Base-by-base conservation (phyloP, 1,284 basidiomycete species). In the Pyrrhoderma lamaoense region DNA sequence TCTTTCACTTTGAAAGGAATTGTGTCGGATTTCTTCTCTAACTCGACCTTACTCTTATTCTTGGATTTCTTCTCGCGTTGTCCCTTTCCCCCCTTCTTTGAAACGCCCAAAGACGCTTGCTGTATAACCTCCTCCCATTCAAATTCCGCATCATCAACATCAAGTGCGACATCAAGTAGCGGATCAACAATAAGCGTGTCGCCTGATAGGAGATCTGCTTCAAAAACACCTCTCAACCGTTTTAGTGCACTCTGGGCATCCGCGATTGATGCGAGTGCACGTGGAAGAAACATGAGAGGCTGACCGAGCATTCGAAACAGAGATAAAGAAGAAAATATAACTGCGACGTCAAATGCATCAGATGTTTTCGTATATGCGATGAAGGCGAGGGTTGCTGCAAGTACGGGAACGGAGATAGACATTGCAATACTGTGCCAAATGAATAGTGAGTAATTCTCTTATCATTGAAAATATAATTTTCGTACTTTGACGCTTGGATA, bases 351-450 rank as follows among this genome's bases (percentile, higher is more conserved):
- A 58, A 88, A 79, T 1, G 68, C 63, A 45, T 75, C 62, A 11
- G 74, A 71, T 0, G 74, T 76, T 11, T 72, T 66, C 1, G 80
- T 80, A 64, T 89, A 89, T 0, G 81, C 80, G 42, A 89, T 74
- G 64, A 92, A 88, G 2, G 85, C 75, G 38, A 91, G 68, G 2
- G 88, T 85, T 2, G 87, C 80, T 0, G 86, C 85, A 13, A 91
- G 70, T 1, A 81, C 76, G 25, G 86, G 82, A 34, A 80, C 68
- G 8, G 77, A 79, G 64, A 62, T 56, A 3, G 52, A 39, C 22
- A 56, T 39, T 11, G 57, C 50, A 42, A 60, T 58, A 23, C 59
- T 58, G 16, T 46, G 37, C 69, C 59, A 76, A 19, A 44, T 25
- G n/a, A 18, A 22, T 46, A 14, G 16, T 42, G 8, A 45, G n/a